These are phyloP conservation scores for Cladosporium sp. DNA, from an alignment of 2,329 filamentous ascomycete species.

Conservation along the genomic window DNA sequence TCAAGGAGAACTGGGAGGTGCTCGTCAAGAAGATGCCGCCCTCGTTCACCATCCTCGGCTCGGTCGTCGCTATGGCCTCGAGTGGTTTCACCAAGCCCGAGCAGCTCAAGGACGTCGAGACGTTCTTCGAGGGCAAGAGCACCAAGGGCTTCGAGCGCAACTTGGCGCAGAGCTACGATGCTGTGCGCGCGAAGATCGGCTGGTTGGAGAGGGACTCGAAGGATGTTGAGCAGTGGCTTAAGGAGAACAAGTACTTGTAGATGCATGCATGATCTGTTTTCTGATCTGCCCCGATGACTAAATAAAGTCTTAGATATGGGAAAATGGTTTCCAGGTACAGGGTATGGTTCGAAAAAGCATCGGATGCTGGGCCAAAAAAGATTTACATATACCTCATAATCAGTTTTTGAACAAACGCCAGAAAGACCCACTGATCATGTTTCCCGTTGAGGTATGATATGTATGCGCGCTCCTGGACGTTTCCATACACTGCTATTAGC, in stretches of 20 bases:
- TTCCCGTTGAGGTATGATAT: too few relatives aligned
- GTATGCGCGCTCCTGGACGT: too few relatives aligned
- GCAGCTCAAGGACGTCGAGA: slow-evolving; percentile 73
- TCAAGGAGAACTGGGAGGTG: slow-evolving; percentile 85
- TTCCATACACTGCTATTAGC: too few relatives aligned
- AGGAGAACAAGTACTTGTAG: slow-evolving; percentile 62
- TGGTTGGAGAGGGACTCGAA: slow-evolving; percentile 76
- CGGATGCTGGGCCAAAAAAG: not conserved
- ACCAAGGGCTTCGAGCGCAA: slow-evolving; percentile 86
- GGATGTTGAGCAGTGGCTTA: slow-evolving; percentile 74
- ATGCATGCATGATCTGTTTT: not conserved
- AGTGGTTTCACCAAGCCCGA: slow-evolving; percentile 75
- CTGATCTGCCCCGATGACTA: not conserved
- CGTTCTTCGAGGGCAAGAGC: slow-evolving; percentile 79
- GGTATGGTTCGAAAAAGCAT: not conserved
- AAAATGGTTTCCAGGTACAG: not conserved
- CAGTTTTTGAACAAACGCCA: not conserved
- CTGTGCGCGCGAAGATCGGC: slow-evolving; percentile 77
- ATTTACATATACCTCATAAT: not conserved
- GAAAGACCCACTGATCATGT: not conserved
- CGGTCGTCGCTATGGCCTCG: slow-evolving; percentile 79
- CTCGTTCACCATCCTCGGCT: slow-evolving; percentile 81
- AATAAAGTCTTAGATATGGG: not conserved
- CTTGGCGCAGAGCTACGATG: slow-evolving; percentile 84
- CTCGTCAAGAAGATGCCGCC: slow-evolving; percentile 80